These are phyloP conservation scores for Gaeumannomyces sp. DNA, from an alignment of 2,329 filamentous ascomycete species.

Conservation along the genomic window DNA sequence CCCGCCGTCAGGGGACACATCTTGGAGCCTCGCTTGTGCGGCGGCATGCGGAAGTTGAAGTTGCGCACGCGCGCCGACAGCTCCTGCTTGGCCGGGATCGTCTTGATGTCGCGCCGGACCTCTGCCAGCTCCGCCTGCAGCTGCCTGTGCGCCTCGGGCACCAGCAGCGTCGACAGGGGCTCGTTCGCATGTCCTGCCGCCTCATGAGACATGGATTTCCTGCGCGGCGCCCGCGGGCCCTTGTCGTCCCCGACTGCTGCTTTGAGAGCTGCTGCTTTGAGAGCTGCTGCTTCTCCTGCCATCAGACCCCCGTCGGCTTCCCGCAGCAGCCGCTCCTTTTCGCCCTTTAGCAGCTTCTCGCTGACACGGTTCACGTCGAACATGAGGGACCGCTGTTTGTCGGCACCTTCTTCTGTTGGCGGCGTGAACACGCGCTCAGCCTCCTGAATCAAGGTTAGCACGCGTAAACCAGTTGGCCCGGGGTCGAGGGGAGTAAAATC, in stretches of 20 bases:
- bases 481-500: not conserved
- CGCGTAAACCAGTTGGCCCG: not conserved
- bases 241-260: not conserved
- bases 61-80: not conserved
- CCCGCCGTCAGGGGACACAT: slow-evolving; percentile 47
- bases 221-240: no score
- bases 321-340: not conserved
- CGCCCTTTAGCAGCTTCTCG: not conserved
- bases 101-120: not conserved
- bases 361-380: not conserved
- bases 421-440: not conserved
- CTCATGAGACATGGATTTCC: not conserved
- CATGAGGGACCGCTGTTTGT: not conserved
- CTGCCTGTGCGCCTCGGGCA: not conserved
- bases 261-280: no score
- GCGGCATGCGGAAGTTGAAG: slow-evolving; percentile 45
- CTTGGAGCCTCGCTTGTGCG: slow-evolving; percentile 45
- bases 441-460: not conserved
- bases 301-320: not conserved
- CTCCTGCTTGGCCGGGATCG: slow-evolving; percentile 1
- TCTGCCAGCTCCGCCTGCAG: not conserved
- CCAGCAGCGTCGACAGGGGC: not conserved
- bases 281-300: not conserved
- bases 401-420: not conserved
- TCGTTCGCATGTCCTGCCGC: not conserved